These are phyloP conservation scores for Leucosporidium scottii DNA, from an alignment of 768 basidiomycete species.

Conservation along the genomic window DNA sequence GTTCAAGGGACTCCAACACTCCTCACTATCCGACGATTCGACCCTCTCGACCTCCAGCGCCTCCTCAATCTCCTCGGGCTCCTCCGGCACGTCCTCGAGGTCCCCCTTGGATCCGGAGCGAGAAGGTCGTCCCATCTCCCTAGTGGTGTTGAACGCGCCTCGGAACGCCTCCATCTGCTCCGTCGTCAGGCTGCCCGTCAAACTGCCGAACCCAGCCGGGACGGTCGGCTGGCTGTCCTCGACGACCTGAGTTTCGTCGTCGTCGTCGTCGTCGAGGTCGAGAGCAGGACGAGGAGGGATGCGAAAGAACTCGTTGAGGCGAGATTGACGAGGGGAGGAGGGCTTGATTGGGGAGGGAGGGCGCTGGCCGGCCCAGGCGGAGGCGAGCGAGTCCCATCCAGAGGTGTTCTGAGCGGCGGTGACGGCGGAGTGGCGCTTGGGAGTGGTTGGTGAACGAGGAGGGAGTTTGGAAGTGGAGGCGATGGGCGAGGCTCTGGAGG, in stretches of 20 bases:
- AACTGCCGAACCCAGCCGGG: too few relatives aligned
- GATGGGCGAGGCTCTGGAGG: not conserved
- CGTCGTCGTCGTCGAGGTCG: not conserved
- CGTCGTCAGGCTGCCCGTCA: too few relatives aligned
- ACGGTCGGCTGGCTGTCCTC: too few relatives aligned
- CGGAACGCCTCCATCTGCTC: too few relatives aligned
- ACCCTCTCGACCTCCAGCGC: too few relatives aligned
- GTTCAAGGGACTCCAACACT: too few relatives aligned
- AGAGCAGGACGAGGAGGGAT: not conserved
- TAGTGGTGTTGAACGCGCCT: too few relatives aligned
- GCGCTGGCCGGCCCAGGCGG: constrained; percentile 1
- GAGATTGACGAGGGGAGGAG: not conserved
- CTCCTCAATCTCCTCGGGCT: too few relatives aligned
- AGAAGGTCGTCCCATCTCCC: too few relatives aligned
- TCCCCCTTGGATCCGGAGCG: too few relatives aligned
- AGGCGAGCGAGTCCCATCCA: not conserved
- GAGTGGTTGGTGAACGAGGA: not conserved
- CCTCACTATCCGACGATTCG: too few relatives aligned
- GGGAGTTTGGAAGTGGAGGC: not conserved
- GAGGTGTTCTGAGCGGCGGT: not conserved
- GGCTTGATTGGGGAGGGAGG: not conserved
- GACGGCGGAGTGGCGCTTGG: not conserved
- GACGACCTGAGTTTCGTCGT: not conserved
- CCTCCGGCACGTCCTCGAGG: too few relatives aligned
- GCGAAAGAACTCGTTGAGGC: not conserved